Conservation (phyloP, 768 basidiomycete genomes). For the Hypholoma fasciculare region DNA sequence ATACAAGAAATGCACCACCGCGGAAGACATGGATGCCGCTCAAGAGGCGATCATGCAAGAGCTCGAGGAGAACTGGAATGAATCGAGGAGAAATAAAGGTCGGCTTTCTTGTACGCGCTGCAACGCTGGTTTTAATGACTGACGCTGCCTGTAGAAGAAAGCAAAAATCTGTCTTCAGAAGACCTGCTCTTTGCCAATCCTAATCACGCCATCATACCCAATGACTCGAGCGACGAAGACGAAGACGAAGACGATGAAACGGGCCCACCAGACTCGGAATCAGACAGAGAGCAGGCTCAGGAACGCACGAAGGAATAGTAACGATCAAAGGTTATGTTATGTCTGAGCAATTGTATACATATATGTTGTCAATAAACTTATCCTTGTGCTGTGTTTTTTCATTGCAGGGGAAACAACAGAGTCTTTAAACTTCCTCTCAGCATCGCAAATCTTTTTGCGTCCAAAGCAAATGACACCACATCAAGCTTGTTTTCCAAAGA, state of each 20-base stretch:
- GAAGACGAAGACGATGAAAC: conserved; percentile 16
- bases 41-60: conserved; percentile 74
- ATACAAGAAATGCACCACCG: conserved; percentile 71
- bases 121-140: not conserved
- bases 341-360: not conserved
- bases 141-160: conserved; percentile 10
- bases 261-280: not conserved
- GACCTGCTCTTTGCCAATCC: conserved; percentile 73
- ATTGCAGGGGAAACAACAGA: too few relatives aligned
- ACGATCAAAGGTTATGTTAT: not conserved
- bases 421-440: too few relatives aligned
- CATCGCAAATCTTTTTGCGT: too few relatives aligned
- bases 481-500: too few relatives aligned
- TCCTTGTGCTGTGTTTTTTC: not conserved
- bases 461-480: too few relatives aligned
- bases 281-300: not conserved
- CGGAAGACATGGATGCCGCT: conserved; percentile 55
- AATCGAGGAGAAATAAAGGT: conserved; percentile 58
- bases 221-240: conserved; percentile 14
- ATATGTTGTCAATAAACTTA: not conserved
- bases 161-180: conserved; percentile 37
- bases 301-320: not conserved
- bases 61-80: conserved; percentile 59
- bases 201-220: conserved; percentile 43
- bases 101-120: not conserved